These are phyloP conservation scores for Globisporangium middletonii DNA, from an alignment of 352 stramenopile genomes.

Conservation along the genomic window DNA sequence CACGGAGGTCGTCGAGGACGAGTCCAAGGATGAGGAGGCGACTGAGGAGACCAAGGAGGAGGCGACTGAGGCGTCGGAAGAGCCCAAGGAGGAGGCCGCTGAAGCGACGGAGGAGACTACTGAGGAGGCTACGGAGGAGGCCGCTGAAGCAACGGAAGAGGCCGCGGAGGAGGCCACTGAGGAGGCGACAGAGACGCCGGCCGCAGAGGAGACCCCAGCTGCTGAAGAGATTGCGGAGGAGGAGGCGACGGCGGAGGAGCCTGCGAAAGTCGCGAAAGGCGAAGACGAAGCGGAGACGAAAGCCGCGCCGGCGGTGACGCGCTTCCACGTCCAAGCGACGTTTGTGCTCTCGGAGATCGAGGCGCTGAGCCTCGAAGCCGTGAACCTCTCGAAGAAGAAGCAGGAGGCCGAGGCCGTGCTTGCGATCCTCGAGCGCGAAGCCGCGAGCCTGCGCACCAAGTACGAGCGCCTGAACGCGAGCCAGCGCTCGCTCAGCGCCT, in stretches of 20 bases:
- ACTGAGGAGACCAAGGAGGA: conserved; percentile 13
- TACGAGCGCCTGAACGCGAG: conserved; percentile 79
- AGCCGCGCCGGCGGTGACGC: conserved; percentile 21
- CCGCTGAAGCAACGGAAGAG: background rate
- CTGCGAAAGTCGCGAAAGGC: conserved; percentile 5
- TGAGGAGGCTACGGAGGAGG: conserved; percentile 2
- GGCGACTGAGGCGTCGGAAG: conserved; percentile 4
- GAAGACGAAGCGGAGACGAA: conserved; percentile 11
- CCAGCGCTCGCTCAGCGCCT: conserved; percentile 53
- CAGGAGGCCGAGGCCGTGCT: conserved; percentile 66
- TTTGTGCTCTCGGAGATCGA: conserved; percentile 76
- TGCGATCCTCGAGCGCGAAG: conserved; percentile 63
- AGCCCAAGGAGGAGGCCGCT: conserved; percentile 7
- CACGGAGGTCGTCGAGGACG: conserved; percentile 10
- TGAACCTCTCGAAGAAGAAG: conserved; percentile 75
- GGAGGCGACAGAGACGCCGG: conserved; percentile 13
- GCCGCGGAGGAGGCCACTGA: conserved; percentile 7
- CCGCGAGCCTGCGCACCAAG: conserved; percentile 67
- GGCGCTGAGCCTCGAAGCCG: conserved; percentile 63
- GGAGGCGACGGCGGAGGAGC: conserved; percentile 5
- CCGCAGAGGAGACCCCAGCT: background rate
- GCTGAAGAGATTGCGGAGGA: background rate
- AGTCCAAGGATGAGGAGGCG: conserved; percentile 13
- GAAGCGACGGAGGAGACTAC: background rate
- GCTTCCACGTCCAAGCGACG: conserved; percentile 64